Evolutionary conservation across 257 asterid species (phyloP), one percentile per base, ranked within the genome.

Genomic region (Parsonsia alboflavescens): DNA sequence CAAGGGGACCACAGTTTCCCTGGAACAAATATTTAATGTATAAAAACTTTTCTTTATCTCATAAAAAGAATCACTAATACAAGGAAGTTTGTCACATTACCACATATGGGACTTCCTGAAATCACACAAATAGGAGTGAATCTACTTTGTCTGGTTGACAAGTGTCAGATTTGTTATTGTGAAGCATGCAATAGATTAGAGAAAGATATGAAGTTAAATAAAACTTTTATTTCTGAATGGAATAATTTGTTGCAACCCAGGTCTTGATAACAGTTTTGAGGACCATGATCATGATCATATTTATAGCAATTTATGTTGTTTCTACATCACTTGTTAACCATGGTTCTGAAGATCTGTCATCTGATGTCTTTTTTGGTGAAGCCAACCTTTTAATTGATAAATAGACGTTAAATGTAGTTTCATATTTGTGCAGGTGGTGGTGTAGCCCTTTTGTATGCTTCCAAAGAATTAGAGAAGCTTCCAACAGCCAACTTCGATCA

Each of bases 401-500:
- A 8, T 39, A 2, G 28, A 65, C 19, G 49, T 8, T 65, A 39
- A 42, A 39, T 17, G 50, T 39, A 72, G 69, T 24, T 50, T 41
- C 46, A 6, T 17, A 26, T 16, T 46, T 10, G 26, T 82, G 71
- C 80, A 89, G 97, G 97, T 42, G 98, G 97, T 45, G 98, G 98
- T 57, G 98, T 90, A 72, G 97, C 98, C 57, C 90, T 92, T 53
- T 84, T 92, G 65, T 92, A 90, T 67, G 97, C 98, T 71, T 79
- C 97, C 2, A 92, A 87, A 79, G 98, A 92, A 76, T 75, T 92
- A 80, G 97, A 89, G 2, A 92, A 89, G 71, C 76, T 90, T 73
- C 68, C 84, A 57, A 90, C 97, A 3, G 88, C 98, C 71, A 92
- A 92, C 92, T 92, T 92, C 64, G 98, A 92, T 65, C 96, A 92